phyloP scores from a whole-genome alignment of 352 stramenopile species.

The Phytophthora europaea region DNA sequence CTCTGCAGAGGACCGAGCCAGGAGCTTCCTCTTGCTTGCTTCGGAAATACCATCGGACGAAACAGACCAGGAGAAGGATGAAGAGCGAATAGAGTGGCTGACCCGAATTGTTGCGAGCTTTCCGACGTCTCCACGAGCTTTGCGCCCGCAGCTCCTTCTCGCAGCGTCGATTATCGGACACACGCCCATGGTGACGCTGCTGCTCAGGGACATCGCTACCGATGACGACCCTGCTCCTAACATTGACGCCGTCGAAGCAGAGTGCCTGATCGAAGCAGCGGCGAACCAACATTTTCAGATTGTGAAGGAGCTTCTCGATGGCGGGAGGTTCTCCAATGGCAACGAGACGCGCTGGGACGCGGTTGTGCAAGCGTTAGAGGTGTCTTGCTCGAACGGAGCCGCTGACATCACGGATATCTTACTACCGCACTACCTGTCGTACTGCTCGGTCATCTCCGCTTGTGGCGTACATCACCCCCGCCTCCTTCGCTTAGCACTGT shows the following conservation, averaged over 20 bases:
- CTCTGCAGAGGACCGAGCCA: slow-evolving; percentile 31
- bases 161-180: slow-evolving; percentile 29
- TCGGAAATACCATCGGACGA: slow-evolving; percentile 13
- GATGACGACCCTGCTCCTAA: slow-evolving; percentile 9
- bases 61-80: background rate
- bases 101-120: slow-evolving; percentile 25
- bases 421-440: slow-evolving; percentile 33
- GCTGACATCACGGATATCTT: slow-evolving; percentile 29
- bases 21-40: slow-evolving; percentile 33
- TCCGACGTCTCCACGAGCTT: slow-evolving; percentile 9
- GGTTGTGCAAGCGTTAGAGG: slow-evolving; percentile 25
- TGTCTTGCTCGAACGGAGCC: slow-evolving; percentile 28
- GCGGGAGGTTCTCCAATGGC: slow-evolving; percentile 20
- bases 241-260: slow-evolving; percentile 20
- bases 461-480: slow-evolving; percentile 15
- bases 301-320: slow-evolving; percentile 15
- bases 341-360: slow-evolving; percentile 20
- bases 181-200: slow-evolving; percentile 22
- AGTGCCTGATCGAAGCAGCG: slow-evolving; percentile 31
- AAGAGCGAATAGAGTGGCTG: slow-evolving; percentile 12
- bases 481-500: slow-evolving; percentile 26
- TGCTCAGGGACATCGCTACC: slow-evolving; percentile 20
- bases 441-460: slow-evolving; percentile 5
- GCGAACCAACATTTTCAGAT: slow-evolving; percentile 20
- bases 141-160: slow-evolving; percentile 28